Percentiles rank a stretch among this genome's conserved stretches.
Conservation (phyloP, 495 filamentous ascomycete genomes). For the Hyaloscypha hepaticicola region DNA sequence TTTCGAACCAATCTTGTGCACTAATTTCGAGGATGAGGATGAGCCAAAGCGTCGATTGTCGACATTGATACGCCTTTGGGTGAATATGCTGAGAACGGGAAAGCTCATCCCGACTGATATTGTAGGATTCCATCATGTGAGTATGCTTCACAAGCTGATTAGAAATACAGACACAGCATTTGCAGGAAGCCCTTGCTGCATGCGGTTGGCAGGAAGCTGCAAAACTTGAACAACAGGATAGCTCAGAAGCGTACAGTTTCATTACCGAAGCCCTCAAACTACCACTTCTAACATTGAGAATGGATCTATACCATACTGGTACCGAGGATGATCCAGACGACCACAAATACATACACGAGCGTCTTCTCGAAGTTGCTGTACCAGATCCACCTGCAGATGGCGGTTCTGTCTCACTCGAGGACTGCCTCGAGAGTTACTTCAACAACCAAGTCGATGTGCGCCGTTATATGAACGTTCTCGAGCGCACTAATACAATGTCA, state of each 20-base stretch:
- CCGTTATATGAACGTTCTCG: slow-evolving; percentile 47
- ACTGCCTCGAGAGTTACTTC: slow-evolving; percentile 91
- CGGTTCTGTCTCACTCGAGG: slow-evolving; percentile 74
- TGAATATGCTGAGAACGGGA: slow-evolving; percentile 84
- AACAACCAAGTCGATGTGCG: slow-evolving; percentile 92
- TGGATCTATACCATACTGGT: slow-evolving; percentile 91
- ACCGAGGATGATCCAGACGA: slow-evolving; percentile 80
- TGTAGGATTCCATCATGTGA: slow-evolving; percentile 49
- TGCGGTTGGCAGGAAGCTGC: slow-evolving; percentile 91
- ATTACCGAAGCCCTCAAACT: slow-evolving; percentile 86
- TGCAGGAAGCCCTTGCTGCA: slow-evolving; percentile 78
- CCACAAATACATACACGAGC: slow-evolving; percentile 90
- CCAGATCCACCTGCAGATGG: slow-evolving; percentile 53
- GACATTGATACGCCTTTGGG: slow-evolving; percentile 79
- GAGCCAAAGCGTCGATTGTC: slow-evolving; percentile 71
- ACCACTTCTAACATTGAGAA: slow-evolving; percentile 86
- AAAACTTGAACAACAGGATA: slow-evolving; percentile 78
- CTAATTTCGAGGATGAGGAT: slow-evolving; percentile 61
- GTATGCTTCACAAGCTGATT: slow-evolving; percentile 25
- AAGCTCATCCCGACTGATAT: slow-evolving; percentile 83
- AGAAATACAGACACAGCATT: slow-evolving; percentile 63
- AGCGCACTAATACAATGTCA: slow-evolving; percentile 27
- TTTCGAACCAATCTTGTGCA: slow-evolving; percentile 87
- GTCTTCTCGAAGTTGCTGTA: slow-evolving; percentile 87
- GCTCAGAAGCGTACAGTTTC: slow-evolving; percentile 92